These are phyloP conservation scores for Porphyrellus sp. DNA, from an alignment of 1,284 basidiomycete species.

Conservation along the genomic window DNA sequence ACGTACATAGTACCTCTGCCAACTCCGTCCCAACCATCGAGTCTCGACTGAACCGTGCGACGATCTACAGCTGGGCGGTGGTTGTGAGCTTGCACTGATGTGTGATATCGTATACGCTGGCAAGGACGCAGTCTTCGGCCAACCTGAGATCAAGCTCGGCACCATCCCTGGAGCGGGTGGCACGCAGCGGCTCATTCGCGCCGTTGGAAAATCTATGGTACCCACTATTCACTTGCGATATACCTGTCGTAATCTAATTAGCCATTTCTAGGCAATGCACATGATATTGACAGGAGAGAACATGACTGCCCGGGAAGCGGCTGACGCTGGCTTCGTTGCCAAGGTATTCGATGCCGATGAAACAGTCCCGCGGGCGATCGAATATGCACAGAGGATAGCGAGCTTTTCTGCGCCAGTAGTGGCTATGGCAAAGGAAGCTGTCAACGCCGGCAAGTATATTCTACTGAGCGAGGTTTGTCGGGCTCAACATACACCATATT, in stretches of 20 bases:
- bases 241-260: not conserved
- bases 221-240: not conserved
- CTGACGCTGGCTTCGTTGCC: constrained; percentile 34
- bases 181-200: constrained; percentile 55
- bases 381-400: constrained; percentile 30
- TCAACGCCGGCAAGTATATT: constrained; percentile 56
- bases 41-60: not conserved
- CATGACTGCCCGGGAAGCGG: constrained; percentile 55
- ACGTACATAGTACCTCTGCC: no score
- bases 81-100: constrained; percentile 67
- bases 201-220: constrained; percentile 61
- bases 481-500: constrained; percentile 1
- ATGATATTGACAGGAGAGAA: constrained; percentile 59
- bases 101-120: constrained; percentile 52
- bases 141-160: constrained; percentile 69
- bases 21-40: no score
- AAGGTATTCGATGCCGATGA: constrained; percentile 31
- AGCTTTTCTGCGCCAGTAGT: constrained; percentile 33
- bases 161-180: constrained; percentile 66
- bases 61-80: constrained; percentile 53
- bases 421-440: constrained; percentile 57
- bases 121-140: constrained; percentile 56
- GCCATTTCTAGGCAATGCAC: constrained; percentile 53
- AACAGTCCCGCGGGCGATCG: constrained; percentile 29
- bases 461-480: not conserved